phyloP scores from a whole-genome alignment of 306 rosid genomes.

The Rosa persica region DNA sequence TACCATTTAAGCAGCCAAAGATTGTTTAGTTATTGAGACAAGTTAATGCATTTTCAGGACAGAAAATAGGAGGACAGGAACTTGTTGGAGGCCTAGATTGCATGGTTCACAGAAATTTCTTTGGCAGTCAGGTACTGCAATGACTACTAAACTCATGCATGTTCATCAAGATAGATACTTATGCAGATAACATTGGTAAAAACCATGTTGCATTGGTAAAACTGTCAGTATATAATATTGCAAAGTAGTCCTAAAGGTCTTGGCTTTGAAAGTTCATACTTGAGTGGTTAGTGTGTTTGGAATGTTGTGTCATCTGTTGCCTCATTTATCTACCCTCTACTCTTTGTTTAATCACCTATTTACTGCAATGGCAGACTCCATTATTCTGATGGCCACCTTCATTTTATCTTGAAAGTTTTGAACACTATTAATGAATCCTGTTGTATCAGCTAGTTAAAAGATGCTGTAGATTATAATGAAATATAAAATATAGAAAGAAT shows the following conservation, averaged over 20 bases:
- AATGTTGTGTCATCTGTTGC: not conserved
- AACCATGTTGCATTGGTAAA: not conserved
- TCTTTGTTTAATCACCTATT: not conserved
- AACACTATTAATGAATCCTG: not conserved
- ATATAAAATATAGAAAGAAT: too few relatives aligned
- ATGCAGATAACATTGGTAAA: not conserved
- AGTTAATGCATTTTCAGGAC: constrained; percentile 61
- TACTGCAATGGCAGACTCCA: not conserved
- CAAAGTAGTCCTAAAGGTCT: not conserved
- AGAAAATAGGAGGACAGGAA: constrained; percentile 85
- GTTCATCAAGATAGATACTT: not conserved
- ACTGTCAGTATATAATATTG: not conserved
- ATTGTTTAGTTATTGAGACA: constrained; percentile 19
- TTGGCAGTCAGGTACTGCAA: constrained; percentile 84
- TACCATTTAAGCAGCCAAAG: not conserved
- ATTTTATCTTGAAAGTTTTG: not conserved
- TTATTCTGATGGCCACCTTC: not conserved
- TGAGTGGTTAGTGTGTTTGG: not conserved
- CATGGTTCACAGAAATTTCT: constrained; percentile 90
- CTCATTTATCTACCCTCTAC: not conserved
- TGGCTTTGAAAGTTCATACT: not conserved
- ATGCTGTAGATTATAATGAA: not conserved
- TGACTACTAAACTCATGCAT: constrained; percentile 5
- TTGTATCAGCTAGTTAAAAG: not conserved
- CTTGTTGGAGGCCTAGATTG: constrained; percentile 95